phyloP scores from a whole-genome alignment of 768 basidiomycete species.

The Podaxis sp. region DNA sequence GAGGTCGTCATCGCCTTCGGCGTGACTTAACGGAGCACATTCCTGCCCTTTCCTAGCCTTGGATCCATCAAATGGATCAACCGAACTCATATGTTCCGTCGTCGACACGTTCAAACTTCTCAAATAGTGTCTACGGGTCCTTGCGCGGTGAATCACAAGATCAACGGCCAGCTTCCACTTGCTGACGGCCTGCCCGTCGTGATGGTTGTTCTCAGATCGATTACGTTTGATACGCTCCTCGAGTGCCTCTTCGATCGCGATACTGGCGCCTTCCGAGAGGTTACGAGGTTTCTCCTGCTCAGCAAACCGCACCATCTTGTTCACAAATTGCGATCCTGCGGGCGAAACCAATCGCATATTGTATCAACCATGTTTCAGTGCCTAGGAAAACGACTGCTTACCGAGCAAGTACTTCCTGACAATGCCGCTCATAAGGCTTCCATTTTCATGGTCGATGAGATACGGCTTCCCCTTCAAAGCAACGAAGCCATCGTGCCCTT shows the following conservation, averaged over 20 bases:
- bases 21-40: slow-evolving; percentile 17
- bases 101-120: slow-evolving; percentile 57
- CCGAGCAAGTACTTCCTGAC: slow-evolving; percentile 86
- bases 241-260: slow-evolving; percentile 18
- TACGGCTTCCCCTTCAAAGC: slow-evolving; percentile 63
- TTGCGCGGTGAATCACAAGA: slow-evolving; percentile 40
- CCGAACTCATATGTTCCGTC: slow-evolving; percentile 73
- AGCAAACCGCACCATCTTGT: slow-evolving; percentile 49
- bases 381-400: slow-evolving; percentile 23
- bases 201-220: neutral
- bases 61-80: slow-evolving; percentile 73
- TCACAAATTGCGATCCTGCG: slow-evolving; percentile 72
- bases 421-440: slow-evolving; percentile 73
- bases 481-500: slow-evolving; percentile 80
- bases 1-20: slow-evolving; percentile 43
- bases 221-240: slow-evolving; percentile 8
- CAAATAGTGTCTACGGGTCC: slow-evolving; percentile 52
- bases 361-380: neutral
- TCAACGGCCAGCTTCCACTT: slow-evolving; percentile 49
- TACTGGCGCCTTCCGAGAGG: slow-evolving; percentile 38
- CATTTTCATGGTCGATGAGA: slow-evolving; percentile 82
- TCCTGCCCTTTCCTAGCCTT: slow-evolving; percentile 36
- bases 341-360: slow-evolving; percentile 4
- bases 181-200: slow-evolving; percentile 24
- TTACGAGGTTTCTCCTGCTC: slow-evolving; percentile 31